Conservation (phyloP, 768 basidiomycete species). For the Leccinum subtestaceum region DNA sequence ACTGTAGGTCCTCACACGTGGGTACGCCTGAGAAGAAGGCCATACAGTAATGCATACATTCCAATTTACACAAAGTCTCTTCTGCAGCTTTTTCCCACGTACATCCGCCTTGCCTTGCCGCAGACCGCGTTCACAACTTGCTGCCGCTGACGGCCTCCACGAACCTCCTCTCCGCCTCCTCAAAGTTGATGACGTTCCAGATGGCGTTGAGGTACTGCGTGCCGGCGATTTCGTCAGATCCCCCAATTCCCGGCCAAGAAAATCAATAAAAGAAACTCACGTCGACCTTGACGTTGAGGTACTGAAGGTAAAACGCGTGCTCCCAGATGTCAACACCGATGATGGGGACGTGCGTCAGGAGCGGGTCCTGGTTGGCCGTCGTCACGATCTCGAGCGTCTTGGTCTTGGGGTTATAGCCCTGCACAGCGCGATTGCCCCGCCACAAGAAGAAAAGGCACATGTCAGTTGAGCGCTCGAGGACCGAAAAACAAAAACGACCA, state of each 20-base stretch:
- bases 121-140: constrained; percentile 33
- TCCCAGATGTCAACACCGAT: constrained; percentile 96
- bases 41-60: not conserved
- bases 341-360: constrained; percentile 71
- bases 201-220: constrained; percentile 69
- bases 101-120: not conserved
- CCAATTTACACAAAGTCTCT: not conserved
- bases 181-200: constrained; percentile 68
- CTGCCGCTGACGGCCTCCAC: constrained; percentile 34
- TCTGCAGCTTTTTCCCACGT: not conserved
- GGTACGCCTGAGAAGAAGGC: not conserved
- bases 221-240: not conserved
- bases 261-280: constrained; percentile 47
- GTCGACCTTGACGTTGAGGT: constrained; percentile 91
- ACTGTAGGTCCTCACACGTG: too few species aligned
- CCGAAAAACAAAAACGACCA: constrained; percentile 28
- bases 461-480: not conserved
- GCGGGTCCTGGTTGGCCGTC: constrained; percentile 95
- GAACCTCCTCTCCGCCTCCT: constrained; percentile 71
- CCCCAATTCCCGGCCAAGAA: not conserved
- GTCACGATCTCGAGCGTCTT: constrained; percentile 83
- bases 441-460: not conserved
- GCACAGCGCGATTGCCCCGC: not conserved
- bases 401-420: constrained; percentile 69
- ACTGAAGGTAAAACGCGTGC: constrained; percentile 95